Evolutionary conservation across 2,329 filamentous ascomycete species (phyloP).

Genomic region (Colletotrichum kahawae): DNA sequence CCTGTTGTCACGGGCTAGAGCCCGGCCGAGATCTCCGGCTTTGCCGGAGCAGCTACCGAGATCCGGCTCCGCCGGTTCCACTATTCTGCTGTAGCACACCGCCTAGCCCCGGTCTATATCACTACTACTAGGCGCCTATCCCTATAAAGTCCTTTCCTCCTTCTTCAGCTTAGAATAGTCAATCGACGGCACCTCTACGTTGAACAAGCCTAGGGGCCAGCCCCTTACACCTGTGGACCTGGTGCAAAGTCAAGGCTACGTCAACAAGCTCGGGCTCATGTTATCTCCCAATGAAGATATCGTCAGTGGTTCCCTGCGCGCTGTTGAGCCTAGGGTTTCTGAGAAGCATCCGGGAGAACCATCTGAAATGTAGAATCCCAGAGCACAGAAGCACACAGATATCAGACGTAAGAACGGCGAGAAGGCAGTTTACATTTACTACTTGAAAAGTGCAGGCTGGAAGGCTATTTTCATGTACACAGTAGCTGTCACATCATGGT

Average conservation of each 20-base stretch:
- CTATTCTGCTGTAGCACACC: no score
- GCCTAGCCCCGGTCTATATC: no score
- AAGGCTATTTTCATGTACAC: neutral
- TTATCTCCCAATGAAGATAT: neutral
- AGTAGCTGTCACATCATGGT: neutral
- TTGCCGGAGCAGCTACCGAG: no score
- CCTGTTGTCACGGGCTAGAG: no score
- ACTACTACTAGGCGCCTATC: no score
- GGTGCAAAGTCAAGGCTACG: neutral
- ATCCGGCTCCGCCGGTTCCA: no score
- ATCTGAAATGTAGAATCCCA: neutral
- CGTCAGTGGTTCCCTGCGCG: neutral
- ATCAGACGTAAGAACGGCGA: slow-evolving; percentile 7
- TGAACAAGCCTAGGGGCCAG: no score
- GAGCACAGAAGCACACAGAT: neutral
- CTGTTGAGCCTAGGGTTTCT: neutral
- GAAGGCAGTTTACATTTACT: slow-evolving; percentile 6
- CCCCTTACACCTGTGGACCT: no score
- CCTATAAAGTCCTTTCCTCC: no score
- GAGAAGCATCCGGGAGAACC: neutral
- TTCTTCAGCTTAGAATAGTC: no score
- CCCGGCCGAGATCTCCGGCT: no score
- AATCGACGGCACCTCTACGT: no score
- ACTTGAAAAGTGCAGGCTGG: neutral
- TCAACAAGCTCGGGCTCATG: neutral